phyloP scores from a whole-genome alignment of 352 stramenopile genomes.

The Phytophthora multivora region DNA sequence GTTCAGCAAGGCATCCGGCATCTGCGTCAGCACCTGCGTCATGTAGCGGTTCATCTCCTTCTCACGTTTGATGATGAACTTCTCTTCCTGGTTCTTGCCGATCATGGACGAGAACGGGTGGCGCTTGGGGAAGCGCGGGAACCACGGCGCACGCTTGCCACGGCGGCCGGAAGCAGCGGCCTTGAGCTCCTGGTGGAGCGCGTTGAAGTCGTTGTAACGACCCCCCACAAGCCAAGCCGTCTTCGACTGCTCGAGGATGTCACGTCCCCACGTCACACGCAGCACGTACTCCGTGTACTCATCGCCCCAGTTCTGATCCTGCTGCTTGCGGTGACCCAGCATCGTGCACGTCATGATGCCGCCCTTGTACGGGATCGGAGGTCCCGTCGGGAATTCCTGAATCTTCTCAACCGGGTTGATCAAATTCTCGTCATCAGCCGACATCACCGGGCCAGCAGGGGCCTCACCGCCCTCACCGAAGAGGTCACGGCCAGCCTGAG shows the following conservation, averaged over 20 bases:
- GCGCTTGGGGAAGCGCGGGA: conserved; percentile 89
- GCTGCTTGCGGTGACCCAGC: conserved; percentile 87
- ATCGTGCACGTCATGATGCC: conserved; percentile 90
- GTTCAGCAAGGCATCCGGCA: conserved; percentile 88
- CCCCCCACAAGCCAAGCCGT: conserved; percentile 88
- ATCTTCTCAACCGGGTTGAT: conserved; percentile 87
- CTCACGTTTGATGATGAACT: conserved; percentile 92
- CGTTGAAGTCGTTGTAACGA: conserved; percentile 92
- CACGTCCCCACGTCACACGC: conserved; percentile 86
- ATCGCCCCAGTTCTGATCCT: conserved; percentile 90
- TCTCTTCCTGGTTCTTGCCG: conserved; percentile 91
- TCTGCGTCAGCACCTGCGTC: conserved; percentile 91
- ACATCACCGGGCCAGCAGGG: conserved; percentile 80
- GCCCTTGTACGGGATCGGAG: conserved; percentile 91
- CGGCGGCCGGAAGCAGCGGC: conserved; percentile 79
- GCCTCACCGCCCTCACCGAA: conserved; percentile 85
- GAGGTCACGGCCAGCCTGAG: conserved; percentile 82
- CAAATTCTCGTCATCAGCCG: conserved; percentile 87
- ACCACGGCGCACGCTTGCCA: conserved; percentile 89
- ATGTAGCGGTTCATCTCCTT: conserved; percentile 93
- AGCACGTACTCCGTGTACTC: conserved; percentile 92
- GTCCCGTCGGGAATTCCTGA: conserved; percentile 89
- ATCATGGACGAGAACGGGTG: conserved; percentile 92
- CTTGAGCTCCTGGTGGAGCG: conserved; percentile 89
- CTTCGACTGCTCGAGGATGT: conserved; percentile 89